phyloP scores from a whole-genome alignment of 2,329 filamentous ascomycete genomes.

The Verticillium klebahnii region DNA sequence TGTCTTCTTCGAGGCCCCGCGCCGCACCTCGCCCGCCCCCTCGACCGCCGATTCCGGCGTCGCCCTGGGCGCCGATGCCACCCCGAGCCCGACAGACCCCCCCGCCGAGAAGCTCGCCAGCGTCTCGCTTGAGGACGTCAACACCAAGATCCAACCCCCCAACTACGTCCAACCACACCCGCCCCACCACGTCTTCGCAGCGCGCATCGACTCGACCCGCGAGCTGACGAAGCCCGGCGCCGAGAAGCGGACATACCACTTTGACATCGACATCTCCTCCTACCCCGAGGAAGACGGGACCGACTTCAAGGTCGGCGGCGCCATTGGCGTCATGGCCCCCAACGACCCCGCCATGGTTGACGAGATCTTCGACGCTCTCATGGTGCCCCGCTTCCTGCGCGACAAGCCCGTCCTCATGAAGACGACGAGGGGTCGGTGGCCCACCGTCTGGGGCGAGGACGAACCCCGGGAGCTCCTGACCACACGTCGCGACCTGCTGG shows the following conservation, averaged over 20 bases:
- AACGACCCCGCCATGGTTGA: slow-evolving; percentile 77
- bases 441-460: slow-evolving; percentile 96
- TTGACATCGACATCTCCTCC: slow-evolving; percentile 92
- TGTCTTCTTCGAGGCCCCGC: slow-evolving; percentile 62
- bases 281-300: slow-evolving; percentile 81
- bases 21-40: slow-evolving; percentile 25
- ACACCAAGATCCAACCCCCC: slow-evolving; percentile 69
- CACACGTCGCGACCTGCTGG: slow-evolving; percentile 85
- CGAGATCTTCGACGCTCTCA: slow-evolving; percentile 75
- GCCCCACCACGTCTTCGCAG: slow-evolving; percentile 86
- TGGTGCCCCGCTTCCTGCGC: slow-evolving; percentile 75
- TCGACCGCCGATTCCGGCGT: slow-evolving; percentile 47
- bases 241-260: slow-evolving; percentile 96
- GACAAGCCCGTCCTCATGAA: slow-evolving; percentile 78
- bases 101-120: slow-evolving; percentile 15
- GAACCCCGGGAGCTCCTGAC: slow-evolving; percentile 79
- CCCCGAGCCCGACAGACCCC: slow-evolving; percentile 24
- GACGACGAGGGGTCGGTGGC: slow-evolving; percentile 83
- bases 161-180: slow-evolving; percentile 91
- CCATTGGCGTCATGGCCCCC: slow-evolving; percentile 87
- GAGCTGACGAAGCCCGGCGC: slow-evolving; percentile 85
- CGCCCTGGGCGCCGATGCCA: slow-evolving; percentile 34
- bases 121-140: slow-evolving; percentile 36
- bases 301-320: slow-evolving; percentile 95
- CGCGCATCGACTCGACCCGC: slow-evolving; percentile 78